Evolutionary conservation across 2,329 filamentous ascomycete species (phyloP).

Genomic region (Chalaropsis ovoidea): DNA sequence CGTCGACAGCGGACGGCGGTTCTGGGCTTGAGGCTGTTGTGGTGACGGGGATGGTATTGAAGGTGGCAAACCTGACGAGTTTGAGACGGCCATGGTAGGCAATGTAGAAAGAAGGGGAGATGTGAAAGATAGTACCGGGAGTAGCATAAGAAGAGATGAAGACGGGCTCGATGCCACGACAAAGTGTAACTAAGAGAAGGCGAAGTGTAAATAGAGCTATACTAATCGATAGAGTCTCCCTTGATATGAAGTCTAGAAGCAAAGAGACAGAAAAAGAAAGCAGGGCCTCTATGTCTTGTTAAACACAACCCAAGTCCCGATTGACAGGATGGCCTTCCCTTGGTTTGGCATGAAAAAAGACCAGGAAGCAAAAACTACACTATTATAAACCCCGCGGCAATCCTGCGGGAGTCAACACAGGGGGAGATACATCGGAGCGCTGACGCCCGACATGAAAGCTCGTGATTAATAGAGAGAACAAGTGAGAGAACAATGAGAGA

Average conservation of each 20-base stretch:
- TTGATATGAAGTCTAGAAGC: not conserved
- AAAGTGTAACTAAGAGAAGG: not conserved
- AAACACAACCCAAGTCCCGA: not conserved
- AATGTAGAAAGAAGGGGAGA: not conserved
- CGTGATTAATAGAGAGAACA: not conserved
- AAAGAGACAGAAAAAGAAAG: not conserved
- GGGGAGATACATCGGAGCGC: not conserved
- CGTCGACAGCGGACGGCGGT: not conserved
- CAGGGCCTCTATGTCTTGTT: not conserved
- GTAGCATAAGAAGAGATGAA: not conserved
- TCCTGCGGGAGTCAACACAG: not conserved
- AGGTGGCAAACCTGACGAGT: not conserved
- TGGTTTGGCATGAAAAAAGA: not conserved
- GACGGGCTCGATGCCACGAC: not conserved
- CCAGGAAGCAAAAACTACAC: not conserved
- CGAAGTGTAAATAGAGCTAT: not conserved
- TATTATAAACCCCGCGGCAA: constrained; percentile 11
- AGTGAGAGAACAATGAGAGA: not conserved
- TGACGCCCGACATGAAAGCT: constrained; percentile 1
- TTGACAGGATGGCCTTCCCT: not conserved
- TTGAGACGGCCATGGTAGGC: not conserved
- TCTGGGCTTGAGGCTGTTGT: not conserved
- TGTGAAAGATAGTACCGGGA: not conserved
- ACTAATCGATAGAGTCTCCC: not conserved
- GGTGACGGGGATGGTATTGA: not conserved